phyloP scores from a whole-genome alignment of 495 filamentous ascomycete genomes.

The Venustampulla echinocandica region DNA sequence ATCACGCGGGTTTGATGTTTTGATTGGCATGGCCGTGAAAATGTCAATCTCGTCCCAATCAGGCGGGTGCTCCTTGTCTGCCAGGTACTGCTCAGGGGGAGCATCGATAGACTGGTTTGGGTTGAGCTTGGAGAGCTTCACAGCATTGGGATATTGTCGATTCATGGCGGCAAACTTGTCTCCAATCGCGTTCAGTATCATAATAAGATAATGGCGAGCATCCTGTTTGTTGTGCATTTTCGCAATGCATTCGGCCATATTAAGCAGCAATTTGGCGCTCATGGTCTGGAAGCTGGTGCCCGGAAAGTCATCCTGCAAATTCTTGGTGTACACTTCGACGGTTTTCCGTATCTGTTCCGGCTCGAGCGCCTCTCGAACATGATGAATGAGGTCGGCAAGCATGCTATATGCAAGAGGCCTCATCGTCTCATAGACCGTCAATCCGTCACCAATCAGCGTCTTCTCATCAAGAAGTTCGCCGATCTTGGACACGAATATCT shows the following conservation, averaged over 20 bases:
- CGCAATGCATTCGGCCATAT: slow-evolving; percentile 96
- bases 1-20: slow-evolving; percentile 86
- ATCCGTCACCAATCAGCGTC: slow-evolving; percentile 87
- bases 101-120: slow-evolving; percentile 53
- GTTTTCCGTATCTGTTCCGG: slow-evolving; percentile 88
- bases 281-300: slow-evolving; percentile 99
- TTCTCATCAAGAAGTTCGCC: slow-evolving; percentile 90
- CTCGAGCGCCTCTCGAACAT: slow-evolving; percentile 76
- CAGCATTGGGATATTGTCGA: slow-evolving; percentile 84
- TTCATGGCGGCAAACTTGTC: slow-evolving; percentile 99
- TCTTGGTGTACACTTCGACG: slow-evolving; percentile 93
- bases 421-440: slow-evolving; percentile 96
- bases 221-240: slow-evolving; percentile 84
- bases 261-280: slow-evolving; percentile 93
- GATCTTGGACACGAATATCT: slow-evolving; percentile 90
- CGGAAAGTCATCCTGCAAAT: slow-evolving; percentile 90
- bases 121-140: slow-evolving; percentile 77
- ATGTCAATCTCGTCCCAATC: slow-evolving; percentile 99
- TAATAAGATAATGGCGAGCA: slow-evolving; percentile 89
- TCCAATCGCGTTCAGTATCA: slow-evolving; percentile 94
- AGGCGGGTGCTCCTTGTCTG: slow-evolving; percentile 68
- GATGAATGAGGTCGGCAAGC: slow-evolving; percentile 95
- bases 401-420: slow-evolving; percentile 95
- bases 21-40: slow-evolving; percentile 91
- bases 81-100: slow-evolving; percentile 68